A percentile compares a stretch with the other conserved stretches of the same genome.
Conservation (phyloP, 352 stramenopile genomes). For the Phytophthora podocarpi region DNA sequence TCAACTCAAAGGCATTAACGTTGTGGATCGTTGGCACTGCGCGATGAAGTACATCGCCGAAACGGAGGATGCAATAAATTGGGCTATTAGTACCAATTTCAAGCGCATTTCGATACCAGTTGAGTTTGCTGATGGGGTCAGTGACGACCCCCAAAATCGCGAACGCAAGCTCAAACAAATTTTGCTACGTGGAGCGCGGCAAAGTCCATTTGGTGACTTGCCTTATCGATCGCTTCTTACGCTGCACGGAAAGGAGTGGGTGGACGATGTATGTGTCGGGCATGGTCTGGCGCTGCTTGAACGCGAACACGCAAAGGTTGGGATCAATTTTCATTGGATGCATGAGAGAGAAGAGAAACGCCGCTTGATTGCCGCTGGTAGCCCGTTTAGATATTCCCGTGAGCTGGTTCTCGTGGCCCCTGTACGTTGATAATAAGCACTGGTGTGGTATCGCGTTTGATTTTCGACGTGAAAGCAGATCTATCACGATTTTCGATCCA, state of each 20-base stretch:
- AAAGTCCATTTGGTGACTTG: not conserved
- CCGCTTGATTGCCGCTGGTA: not conserved
- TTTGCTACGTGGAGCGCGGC: not conserved
- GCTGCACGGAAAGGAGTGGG: not conserved
- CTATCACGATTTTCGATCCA: not conserved
- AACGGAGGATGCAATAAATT: no score
- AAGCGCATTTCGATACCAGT: not conserved
- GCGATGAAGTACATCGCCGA: not conserved
- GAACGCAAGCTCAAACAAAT: no score
- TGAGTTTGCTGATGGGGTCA: not conserved
- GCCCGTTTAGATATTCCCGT: not conserved
- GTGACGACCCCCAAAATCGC: no score
- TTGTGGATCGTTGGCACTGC: not conserved
- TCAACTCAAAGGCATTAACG: not conserved
- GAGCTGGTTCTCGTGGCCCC: not conserved
- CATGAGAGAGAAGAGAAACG: not conserved
- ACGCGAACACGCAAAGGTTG: not conserved
- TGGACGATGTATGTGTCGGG: not conserved
- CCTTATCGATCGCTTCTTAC: not conserved
- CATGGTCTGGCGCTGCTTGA: not conserved
- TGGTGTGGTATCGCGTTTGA: not conserved
- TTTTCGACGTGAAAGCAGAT: not conserved
- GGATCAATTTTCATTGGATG: not conserved
- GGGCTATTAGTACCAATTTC: not conserved
- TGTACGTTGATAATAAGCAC: not conserved